Evolutionary conservation across 768 basidiomycete genomes (phyloP).

Genomic region (Mycena albidolilacea): DNA sequence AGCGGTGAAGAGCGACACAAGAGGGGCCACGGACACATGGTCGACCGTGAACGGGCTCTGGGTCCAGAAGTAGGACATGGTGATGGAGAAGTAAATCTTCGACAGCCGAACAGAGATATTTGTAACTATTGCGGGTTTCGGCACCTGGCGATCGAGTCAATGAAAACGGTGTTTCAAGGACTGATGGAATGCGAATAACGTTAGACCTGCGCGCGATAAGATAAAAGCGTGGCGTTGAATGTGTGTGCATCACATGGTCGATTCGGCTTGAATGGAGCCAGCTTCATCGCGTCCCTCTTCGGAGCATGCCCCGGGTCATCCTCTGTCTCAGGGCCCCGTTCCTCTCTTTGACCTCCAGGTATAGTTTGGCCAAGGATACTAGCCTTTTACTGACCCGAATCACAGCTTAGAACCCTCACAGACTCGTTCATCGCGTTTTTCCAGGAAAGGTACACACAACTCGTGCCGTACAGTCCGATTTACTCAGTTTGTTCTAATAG

Average conservation of each 20-base stretch:
- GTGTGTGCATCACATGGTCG: neutral
- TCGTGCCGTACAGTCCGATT: constrained; percentile 36
- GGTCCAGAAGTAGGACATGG: constrained; percentile 29
- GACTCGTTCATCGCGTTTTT: constrained; percentile 90
- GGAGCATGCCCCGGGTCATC: constrained; percentile 47
- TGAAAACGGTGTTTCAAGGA: neutral
- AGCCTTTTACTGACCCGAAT: too few species aligned
- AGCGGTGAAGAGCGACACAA: constrained; percentile 21
- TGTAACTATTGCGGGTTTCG: neutral
- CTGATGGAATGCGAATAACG: neutral
- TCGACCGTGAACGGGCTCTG: constrained; percentile 30
- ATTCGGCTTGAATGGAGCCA: constrained; percentile 3
- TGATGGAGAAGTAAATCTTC: neutral
- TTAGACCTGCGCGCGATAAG: neutral
- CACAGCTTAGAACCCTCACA: constrained; percentile 58
- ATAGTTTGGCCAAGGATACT: too few species aligned
- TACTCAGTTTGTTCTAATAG: constrained; percentile 56
- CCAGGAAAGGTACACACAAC: constrained; percentile 77
- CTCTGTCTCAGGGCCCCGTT: constrained; percentile 67
- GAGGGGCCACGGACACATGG: constrained; percentile 25
- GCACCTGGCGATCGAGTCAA: neutral
- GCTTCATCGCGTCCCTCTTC: neutral
- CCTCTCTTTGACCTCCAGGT: constrained; percentile 78
- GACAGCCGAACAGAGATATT: neutral
- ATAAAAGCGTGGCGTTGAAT: neutral